phyloP scores from a whole-genome alignment of 306 rosid genomes.

The Quercus robur region DNA sequence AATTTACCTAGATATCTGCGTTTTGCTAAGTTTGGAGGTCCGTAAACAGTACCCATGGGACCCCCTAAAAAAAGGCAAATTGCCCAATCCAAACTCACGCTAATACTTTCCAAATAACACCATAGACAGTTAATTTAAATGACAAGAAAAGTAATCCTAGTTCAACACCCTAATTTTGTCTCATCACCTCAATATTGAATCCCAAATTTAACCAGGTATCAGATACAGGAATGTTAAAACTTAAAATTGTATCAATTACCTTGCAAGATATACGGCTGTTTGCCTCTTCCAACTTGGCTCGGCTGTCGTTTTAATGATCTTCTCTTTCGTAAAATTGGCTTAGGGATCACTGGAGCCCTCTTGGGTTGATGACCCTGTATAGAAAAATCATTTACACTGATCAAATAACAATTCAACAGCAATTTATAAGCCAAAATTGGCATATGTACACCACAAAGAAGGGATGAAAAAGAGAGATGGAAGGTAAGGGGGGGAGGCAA shows the following conservation, averaged over 20 bases:
- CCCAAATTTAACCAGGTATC: not conserved
- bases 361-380: constrained; percentile 47
- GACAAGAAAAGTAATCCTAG: not conserved
- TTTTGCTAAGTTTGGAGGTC: too few species aligned
- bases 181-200: not conserved
- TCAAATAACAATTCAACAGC: not conserved
- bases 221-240: not conserved
- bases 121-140: not conserved
- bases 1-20: too few species aligned
- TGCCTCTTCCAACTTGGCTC: constrained; percentile 53
- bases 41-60: too few species aligned
- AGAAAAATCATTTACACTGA: constrained; percentile 3
- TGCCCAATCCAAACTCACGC: too few species aligned
- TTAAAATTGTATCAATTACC: constrained; percentile 27
- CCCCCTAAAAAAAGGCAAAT: too few species aligned
- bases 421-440: constrained; percentile 1
- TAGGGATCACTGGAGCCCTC: constrained; percentile 46
- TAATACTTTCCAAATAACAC: not conserved
- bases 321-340: constrained; percentile 48
- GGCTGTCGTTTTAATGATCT: constrained; percentile 67
- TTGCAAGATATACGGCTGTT: constrained; percentile 45
- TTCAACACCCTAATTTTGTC: not conserved
- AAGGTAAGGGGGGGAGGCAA: not conserved
- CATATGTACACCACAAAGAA: not conserved
- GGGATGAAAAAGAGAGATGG: not conserved